Conservation (phyloP, 768 basidiomycete species). For the Podaxis sp. region DNA sequence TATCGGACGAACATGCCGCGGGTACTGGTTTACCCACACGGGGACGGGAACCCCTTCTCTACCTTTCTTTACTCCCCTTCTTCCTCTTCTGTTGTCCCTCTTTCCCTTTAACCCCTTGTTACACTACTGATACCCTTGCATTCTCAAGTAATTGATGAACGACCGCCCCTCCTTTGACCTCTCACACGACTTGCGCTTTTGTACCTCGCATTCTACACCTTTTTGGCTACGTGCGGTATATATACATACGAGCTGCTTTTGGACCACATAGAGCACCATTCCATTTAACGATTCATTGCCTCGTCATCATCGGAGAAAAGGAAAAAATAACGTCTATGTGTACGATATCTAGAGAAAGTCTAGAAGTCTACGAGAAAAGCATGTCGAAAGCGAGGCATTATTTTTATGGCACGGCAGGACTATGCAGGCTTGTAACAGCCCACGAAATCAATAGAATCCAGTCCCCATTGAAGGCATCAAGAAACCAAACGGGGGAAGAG, state of each 20-base stretch:
- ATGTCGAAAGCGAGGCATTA: background rate
- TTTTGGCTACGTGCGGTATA: background rate
- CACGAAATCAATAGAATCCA: background rate
- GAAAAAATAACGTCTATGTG: background rate
- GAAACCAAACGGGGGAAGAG: background rate
- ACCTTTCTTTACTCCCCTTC: background rate
- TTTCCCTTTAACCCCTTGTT: background rate
- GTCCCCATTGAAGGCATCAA: background rate
- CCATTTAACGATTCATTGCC: too few species aligned
- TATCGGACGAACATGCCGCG: background rate
- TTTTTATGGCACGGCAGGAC: too few species aligned
- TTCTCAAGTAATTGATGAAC: conserved; percentile 7
- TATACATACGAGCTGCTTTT: background rate
- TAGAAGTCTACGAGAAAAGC: background rate
- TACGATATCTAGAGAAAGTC: background rate
- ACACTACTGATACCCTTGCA: conserved; percentile 14
- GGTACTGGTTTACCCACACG: background rate
- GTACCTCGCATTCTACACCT: background rate
- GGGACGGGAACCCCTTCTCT: conserved; percentile 1
- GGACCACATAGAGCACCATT: too few species aligned
- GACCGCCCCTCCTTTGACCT: background rate
- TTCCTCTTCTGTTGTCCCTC: background rate
- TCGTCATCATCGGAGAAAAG: background rate
- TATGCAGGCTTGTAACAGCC: too few species aligned
- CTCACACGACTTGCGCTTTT: too few species aligned